A percentile compares a stretch with the other conserved stretches of the same genome.
Evolutionary conservation across 2,329 filamentous ascomycete genomes (phyloP).

Genomic region (Aureobasidium sp.): DNA sequence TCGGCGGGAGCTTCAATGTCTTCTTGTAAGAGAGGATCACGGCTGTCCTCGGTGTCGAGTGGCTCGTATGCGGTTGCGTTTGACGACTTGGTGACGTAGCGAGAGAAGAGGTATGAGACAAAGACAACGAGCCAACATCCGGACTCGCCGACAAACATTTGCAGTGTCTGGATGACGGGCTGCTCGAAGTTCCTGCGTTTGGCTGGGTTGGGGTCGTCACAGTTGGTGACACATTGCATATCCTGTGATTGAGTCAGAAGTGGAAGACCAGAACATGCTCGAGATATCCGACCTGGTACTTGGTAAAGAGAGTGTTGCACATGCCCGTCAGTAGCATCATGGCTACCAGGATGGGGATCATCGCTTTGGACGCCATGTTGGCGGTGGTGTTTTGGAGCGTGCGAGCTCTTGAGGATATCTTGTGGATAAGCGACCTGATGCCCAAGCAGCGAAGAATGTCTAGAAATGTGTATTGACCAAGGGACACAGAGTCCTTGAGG

Average conservation of each 20-base stretch:
- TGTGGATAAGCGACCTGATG: not conserved
- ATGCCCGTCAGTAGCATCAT: slow-evolving; percentile 97
- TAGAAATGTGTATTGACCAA: not conserved
- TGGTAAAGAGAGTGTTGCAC: slow-evolving; percentile 93
- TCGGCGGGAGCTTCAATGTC: slow-evolving; percentile 20
- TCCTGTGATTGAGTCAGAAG: slow-evolving; percentile 47
- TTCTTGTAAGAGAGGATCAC: not conserved
- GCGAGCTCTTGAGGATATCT: not conserved
- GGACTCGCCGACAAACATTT: slow-evolving; percentile 97
- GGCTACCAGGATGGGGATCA: slow-evolving; percentile 76
- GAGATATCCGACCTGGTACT: slow-evolving; percentile 64
- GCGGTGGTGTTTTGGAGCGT: not conserved
- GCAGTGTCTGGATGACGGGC: slow-evolving; percentile 86
- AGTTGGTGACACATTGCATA: slow-evolving; percentile 93
- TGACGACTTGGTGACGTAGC: slow-evolving; percentile 19
- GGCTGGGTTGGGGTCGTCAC: slow-evolving; percentile 58
- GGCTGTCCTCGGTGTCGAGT: slow-evolving; percentile 12
- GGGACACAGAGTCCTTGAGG: not conserved
- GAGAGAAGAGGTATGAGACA: slow-evolving; percentile 56
- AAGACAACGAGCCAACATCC: slow-evolving; percentile 91
- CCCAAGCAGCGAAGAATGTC: not conserved
- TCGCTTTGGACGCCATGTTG: slow-evolving; percentile 59
- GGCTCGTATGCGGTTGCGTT: slow-evolving; percentile 10
- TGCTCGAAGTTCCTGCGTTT: slow-evolving; percentile 76
- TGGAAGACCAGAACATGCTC: not conserved